Evolutionary conservation across 495 filamentous ascomycete species (phyloP).

Genomic region (Pseudotulostoma volvatum): DNA sequence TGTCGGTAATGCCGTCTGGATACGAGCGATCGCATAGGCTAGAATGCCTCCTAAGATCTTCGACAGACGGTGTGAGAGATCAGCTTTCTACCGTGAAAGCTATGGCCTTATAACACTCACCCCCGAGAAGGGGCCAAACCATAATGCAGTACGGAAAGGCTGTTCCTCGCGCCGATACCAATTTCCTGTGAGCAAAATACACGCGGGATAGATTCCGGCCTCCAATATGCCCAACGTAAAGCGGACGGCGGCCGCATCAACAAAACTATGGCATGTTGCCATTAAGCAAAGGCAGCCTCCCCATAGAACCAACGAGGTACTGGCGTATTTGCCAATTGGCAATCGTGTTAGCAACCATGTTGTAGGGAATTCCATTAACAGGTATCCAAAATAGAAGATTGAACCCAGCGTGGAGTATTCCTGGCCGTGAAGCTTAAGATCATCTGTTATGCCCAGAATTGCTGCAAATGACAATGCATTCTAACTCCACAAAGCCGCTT

Average conservation of each 20-base stretch:
- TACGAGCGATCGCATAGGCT: constrained; percentile 1
- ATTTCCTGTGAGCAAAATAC: constrained; percentile 12
- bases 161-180: constrained; percentile 8
- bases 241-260: constrained; percentile 15
- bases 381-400: constrained; percentile 39
- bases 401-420: constrained; percentile 34
- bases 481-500: too few relatives aligned
- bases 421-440: constrained; percentile 24
- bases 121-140: constrained; percentile 4
- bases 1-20: neutral
- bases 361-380: constrained; percentile 21
- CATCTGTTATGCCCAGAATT: constrained; percentile 33
- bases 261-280: constrained; percentile 14
- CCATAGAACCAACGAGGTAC: constrained; percentile 18
- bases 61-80: neutral
- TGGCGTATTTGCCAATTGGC: constrained; percentile 16
- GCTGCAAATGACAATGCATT: constrained; percentile 30
- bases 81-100: too few relatives aligned
- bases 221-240: constrained; percentile 24
- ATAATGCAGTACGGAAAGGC: constrained; percentile 6
- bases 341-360: constrained; percentile 5
- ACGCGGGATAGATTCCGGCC: constrained; percentile 15
- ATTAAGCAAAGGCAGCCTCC: constrained; percentile 16
- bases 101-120: neutral
- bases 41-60: constrained; percentile 2